These are phyloP conservation scores for Ophiostoma quercus DNA, from an alignment of 2,329 filamentous ascomycete species.

Conservation along the genomic window DNA sequence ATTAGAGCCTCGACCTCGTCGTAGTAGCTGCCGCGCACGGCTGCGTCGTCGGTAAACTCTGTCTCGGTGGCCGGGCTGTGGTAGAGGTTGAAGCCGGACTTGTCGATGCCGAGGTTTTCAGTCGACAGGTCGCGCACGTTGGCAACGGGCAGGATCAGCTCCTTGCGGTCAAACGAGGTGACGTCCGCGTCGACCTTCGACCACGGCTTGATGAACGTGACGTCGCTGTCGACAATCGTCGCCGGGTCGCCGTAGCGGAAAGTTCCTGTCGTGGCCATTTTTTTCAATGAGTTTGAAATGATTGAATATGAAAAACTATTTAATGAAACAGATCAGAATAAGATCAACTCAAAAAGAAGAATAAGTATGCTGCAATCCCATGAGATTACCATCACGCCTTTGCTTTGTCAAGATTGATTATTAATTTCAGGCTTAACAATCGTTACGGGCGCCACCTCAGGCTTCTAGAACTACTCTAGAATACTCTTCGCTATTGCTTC, in stretches of 20 bases:
- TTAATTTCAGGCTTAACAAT: neutral
- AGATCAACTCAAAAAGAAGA: too few species aligned
- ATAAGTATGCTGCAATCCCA: neutral
- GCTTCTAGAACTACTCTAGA: neutral
- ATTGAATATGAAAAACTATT: neutral
- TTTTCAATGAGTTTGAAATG: too few species aligned
- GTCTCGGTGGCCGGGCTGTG: constrained; percentile 49
- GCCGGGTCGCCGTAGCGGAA: constrained; percentile 59
- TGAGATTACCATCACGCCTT: neutral
- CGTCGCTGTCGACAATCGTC: constrained; percentile 34
- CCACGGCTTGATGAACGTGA: constrained; percentile 49
- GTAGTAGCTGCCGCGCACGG: constrained; percentile 56
- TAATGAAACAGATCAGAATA: too few species aligned
- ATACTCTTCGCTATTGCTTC: neutral
- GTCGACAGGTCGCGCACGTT: constrained; percentile 51
- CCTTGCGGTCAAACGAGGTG: constrained; percentile 47
- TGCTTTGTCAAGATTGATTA: neutral
- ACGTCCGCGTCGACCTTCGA: constrained; percentile 58
- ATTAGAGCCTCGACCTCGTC: constrained; percentile 55
- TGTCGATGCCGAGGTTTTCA: constrained; percentile 51
- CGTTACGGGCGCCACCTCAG: too few species aligned
- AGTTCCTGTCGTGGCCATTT: constrained; percentile 30
- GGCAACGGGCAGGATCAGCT: constrained; percentile 45
- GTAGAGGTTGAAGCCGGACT: constrained; percentile 52
- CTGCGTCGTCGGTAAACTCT: constrained; percentile 50